A percentile compares a stretch with the other conserved stretches of the same genome.
phyloP scores from a whole-genome alignment of 2,329 filamentous ascomycete genomes.

The Aspergillus luchuensis region DNA sequence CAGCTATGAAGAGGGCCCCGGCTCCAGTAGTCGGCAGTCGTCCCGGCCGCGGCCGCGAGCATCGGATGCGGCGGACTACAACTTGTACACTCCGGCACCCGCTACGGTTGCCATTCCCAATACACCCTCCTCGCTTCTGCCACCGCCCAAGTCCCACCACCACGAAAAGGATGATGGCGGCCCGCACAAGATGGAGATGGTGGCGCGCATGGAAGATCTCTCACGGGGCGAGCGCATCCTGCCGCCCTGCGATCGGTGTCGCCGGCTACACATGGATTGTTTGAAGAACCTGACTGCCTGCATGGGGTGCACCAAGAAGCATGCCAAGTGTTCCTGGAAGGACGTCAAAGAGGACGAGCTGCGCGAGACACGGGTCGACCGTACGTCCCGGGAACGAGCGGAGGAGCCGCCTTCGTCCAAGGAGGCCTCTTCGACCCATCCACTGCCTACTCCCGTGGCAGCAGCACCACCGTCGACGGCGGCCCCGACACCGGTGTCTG shows the following conservation, averaged over 20 bases:
- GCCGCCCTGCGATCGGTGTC: constrained; percentile 83
- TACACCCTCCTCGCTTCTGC: constrained; percentile 56
- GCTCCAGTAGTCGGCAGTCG: constrained; percentile 29
- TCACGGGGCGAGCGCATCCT: constrained; percentile 71
- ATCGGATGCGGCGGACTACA: constrained; percentile 41
- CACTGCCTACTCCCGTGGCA: constrained; percentile 8
- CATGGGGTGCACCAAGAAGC: constrained; percentile 84
- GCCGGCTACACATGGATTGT: constrained; percentile 77
- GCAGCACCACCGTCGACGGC: constrained; percentile 9
- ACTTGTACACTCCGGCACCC: constrained; percentile 45
- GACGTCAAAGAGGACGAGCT: constrained; percentile 74
- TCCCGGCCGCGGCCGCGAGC: constrained; percentile 35
- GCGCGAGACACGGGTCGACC: constrained; percentile 29
- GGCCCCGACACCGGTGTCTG: constrained; percentile 13
- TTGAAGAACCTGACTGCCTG: constrained; percentile 85
- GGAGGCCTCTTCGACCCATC: constrained; percentile 14
- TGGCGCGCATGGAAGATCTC: constrained; percentile 73
- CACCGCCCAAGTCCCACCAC: constrained; percentile 48
- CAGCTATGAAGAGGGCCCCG: constrained; percentile 36
- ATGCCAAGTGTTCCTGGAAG: constrained; percentile 85
- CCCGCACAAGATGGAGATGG: constrained; percentile 66
- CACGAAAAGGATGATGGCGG: constrained; percentile 60
- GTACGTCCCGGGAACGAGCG: constrained; percentile 16
- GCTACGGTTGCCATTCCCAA: constrained; percentile 57
- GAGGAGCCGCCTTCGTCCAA: constrained; percentile 19